Percentiles rank a stretch among this genome's conserved stretches.
Conservation (phyloP, 2,329 filamentous ascomycete genomes). For the Epichloe sibirici region DNA sequence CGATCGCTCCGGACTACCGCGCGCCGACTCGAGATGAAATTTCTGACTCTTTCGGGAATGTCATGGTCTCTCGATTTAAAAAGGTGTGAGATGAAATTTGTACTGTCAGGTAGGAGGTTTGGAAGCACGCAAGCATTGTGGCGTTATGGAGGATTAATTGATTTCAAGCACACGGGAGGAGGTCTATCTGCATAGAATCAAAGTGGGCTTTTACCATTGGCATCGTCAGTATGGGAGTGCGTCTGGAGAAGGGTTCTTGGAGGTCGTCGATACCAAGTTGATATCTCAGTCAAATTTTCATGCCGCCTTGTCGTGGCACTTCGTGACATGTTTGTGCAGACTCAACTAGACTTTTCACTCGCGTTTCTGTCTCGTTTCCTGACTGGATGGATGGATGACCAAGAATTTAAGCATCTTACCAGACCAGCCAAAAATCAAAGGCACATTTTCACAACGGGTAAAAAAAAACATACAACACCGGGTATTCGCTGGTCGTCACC, state of each 20-base stretch:
- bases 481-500: constrained; percentile 5
- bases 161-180: background rate
- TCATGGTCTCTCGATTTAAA: constrained; percentile 34
- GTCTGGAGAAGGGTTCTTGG: background rate
- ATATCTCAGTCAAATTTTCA: background rate
- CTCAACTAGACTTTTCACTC: too few relatives aligned
- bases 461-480: constrained; percentile 1
- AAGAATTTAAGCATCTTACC: background rate
- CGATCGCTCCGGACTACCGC: constrained; percentile 26
- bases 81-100: background rate
- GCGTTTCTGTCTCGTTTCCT: too few relatives aligned
- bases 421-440: background rate
- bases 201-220: background rate
- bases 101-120: background rate
- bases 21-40: constrained; percentile 37
- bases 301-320: background rate
- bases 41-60: constrained; percentile 41
- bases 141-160: constrained; percentile 13
- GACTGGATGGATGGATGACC: too few relatives aligned
- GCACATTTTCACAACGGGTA: background rate
- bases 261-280: background rate
- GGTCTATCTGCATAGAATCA: background rate
- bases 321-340: too few relatives aligned
- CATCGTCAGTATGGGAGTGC: background rate
- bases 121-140: constrained; percentile 22